Percentiles rank a stretch among this genome's conserved stretches.
Evolutionary conservation across 768 basidiomycete species (phyloP).

Genomic region (Pleurotus citrinopileatus): DNA sequence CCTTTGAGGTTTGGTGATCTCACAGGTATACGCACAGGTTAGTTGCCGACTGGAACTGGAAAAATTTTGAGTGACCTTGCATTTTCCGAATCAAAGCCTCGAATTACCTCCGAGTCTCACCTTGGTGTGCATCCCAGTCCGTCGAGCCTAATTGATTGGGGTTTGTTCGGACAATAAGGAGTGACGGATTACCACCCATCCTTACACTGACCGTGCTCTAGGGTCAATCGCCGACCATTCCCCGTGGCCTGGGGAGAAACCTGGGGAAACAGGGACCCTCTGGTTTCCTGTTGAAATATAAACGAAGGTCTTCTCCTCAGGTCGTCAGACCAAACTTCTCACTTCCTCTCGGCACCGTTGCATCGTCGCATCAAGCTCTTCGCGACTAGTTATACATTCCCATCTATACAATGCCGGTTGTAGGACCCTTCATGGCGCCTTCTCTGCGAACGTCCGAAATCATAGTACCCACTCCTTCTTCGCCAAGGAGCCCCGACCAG

Average conservation of each 20-base stretch:
- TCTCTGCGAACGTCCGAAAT: slow-evolving; percentile 4
- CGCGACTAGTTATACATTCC: neutral
- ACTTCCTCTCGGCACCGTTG: no score
- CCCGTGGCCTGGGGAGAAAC: slow-evolving; percentile 6
- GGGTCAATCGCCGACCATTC: slow-evolving; percentile 1
- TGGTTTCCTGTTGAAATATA: neutral
- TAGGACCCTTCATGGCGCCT: slow-evolving; percentile 10
- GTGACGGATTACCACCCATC: neutral
- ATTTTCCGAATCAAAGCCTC: slow-evolving; percentile 10
- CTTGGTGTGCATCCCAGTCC: neutral
- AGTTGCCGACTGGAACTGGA: neutral
- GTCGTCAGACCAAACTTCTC: neutral
- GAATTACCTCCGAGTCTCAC: neutral
- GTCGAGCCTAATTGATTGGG: slow-evolving; percentile 8
- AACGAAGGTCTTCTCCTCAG: neutral
- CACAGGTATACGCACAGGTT: neutral
- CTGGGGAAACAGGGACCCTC: slow-evolving; percentile 1
- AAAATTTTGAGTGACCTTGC: neutral
- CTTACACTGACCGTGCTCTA: neutral
- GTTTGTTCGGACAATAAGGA: slow-evolving; percentile 3
- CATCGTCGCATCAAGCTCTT: neutral
- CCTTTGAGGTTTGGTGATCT: neutral
- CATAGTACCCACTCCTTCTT: neutral
- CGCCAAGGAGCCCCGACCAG: slow-evolving; percentile 5
- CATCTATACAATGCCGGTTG: slow-evolving; percentile 3